phyloP scores from a whole-genome alignment of 352 stramenopile genomes.

The Pythium myriotylum region DNA sequence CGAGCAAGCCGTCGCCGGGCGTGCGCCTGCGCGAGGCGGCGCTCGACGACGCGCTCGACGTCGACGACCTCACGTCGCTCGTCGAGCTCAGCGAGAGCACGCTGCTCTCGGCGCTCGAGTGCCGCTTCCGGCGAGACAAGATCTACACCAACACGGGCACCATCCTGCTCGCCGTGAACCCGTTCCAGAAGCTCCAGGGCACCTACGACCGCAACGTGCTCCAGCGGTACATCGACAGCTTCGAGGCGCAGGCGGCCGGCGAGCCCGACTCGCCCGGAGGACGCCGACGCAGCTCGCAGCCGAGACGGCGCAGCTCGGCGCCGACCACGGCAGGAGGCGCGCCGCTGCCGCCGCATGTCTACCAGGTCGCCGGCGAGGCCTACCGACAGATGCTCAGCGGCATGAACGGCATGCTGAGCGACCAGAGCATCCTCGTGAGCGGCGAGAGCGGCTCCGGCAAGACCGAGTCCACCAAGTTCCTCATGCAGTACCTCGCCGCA shows the following conservation, averaged over 20 bases:
- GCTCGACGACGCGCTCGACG: slow-evolving; percentile 42
- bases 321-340: not conserved
- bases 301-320: slow-evolving; percentile 6
- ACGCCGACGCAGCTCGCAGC: too few species aligned
- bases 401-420: slow-evolving; percentile 54
- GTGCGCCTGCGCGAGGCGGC: slow-evolving; percentile 31
- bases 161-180: slow-evolving; percentile 85
- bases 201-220: slow-evolving; percentile 65
- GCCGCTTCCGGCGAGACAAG: slow-evolving; percentile 67
- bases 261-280: too few species aligned
- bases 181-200: slow-evolving; percentile 69
- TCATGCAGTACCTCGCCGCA: slow-evolving; percentile 84
- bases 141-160: slow-evolving; percentile 88
- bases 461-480: slow-evolving; percentile 90
- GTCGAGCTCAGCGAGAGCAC: slow-evolving; percentile 72
- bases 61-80: slow-evolving; percentile 85
- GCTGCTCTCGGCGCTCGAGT: slow-evolving; percentile 71
- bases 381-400: slow-evolving; percentile 82
- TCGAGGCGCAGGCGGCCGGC: slow-evolving; percentile 39
- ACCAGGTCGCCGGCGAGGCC: slow-evolving; percentile 78
- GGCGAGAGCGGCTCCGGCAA: slow-evolving; percentile 88
- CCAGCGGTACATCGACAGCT: slow-evolving; percentile 65
- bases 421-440: slow-evolving; percentile 87
- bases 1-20: slow-evolving; percentile 24
- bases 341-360: slow-evolving; percentile 80